Percentiles rank a stretch among this genome's conserved stretches.
Conservation (phyloP, 2,329 filamentous ascomycete species). For the Claviceps pazoutovae region DNA sequence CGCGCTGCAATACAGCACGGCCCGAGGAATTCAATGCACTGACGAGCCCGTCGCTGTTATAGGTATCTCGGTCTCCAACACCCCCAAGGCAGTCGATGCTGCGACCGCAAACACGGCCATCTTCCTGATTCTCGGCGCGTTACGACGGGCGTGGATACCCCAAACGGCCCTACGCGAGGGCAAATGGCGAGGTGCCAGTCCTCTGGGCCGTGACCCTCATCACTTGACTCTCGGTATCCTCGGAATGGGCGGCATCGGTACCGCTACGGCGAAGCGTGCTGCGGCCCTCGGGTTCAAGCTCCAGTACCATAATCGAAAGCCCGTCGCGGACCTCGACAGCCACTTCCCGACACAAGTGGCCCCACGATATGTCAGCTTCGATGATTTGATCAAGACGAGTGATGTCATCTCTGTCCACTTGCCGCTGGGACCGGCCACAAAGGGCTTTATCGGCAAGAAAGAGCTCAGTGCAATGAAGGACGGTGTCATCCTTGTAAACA, state of each 20-base stretch:
- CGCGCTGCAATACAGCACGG: neutral
- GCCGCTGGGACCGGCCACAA: conserved; percentile 34
- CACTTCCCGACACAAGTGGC: conserved; percentile 15
- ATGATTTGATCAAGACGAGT: conserved; percentile 35
- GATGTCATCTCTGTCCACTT: conserved; percentile 43
- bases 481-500: conserved; percentile 44
- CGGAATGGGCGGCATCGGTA: conserved; percentile 46
- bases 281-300: conserved; percentile 41
- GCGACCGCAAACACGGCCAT: conserved; percentile 58
- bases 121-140: conserved; percentile 55
- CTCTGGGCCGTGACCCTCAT: conserved; percentile 49
- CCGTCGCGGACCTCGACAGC: conserved; percentile 26
- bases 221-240: conserved; percentile 48
- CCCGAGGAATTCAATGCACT: neutral
- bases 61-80: conserved; percentile 49
- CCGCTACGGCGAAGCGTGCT: conserved; percentile 31
- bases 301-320: conserved; percentile 41
- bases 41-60: neutral
- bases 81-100: conserved; percentile 52
- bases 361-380: conserved; percentile 34
- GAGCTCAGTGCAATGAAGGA: conserved; percentile 40
- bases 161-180: conserved; percentile 44
- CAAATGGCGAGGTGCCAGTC: conserved; percentile 39
- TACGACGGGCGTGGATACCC: conserved; percentile 49
- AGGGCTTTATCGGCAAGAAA: conserved; percentile 34